Percentiles rank a stretch among this genome's conserved stretches.
Evolutionary conservation across 2,329 filamentous ascomycete genomes (phyloP).

Genomic region (Fusarium sp.): DNA sequence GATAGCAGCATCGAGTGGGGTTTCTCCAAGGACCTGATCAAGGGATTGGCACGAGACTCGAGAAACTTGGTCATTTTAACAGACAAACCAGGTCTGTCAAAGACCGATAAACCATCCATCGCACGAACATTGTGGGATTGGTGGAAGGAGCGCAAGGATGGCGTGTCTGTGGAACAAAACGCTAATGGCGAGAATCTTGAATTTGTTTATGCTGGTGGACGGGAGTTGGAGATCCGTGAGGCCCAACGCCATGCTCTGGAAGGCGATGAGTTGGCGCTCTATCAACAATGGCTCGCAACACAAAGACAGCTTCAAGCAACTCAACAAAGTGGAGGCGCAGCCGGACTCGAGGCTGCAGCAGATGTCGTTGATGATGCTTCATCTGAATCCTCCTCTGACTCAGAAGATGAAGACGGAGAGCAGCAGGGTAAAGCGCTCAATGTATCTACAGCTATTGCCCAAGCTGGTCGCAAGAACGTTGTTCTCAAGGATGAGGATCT

Average conservation of each 20-base stretch:
- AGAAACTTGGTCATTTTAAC: constrained; percentile 90
- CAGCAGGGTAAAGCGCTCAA: constrained; percentile 94
- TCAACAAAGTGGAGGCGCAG: constrained; percentile 75
- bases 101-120: constrained; percentile 65
- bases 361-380: constrained; percentile 86
- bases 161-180: constrained; percentile 69
- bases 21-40: constrained; percentile 85
- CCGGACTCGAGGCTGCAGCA: constrained; percentile 75
- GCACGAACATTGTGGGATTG: constrained; percentile 83
- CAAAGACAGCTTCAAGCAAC: constrained; percentile 89
- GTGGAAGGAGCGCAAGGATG: constrained; percentile 77
- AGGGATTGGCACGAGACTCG: constrained; percentile 78
- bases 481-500: constrained; percentile 90
- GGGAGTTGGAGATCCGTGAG: constrained; percentile 71
- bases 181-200: constrained; percentile 70
- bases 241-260: constrained; percentile 75
- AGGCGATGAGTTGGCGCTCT: constrained; percentile 80
- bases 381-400: constrained; percentile 86
- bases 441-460: constrained; percentile 85
- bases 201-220: constrained; percentile 74
- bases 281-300: constrained; percentile 92
- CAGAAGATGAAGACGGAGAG: constrained; percentile 89
- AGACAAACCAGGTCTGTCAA: constrained; percentile 70
- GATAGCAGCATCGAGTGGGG: constrained; percentile 95
- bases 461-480: constrained; percentile 86